phyloP scores from a whole-genome alignment of 768 basidiomycete genomes.

The Leccinellum luteum region DNA sequence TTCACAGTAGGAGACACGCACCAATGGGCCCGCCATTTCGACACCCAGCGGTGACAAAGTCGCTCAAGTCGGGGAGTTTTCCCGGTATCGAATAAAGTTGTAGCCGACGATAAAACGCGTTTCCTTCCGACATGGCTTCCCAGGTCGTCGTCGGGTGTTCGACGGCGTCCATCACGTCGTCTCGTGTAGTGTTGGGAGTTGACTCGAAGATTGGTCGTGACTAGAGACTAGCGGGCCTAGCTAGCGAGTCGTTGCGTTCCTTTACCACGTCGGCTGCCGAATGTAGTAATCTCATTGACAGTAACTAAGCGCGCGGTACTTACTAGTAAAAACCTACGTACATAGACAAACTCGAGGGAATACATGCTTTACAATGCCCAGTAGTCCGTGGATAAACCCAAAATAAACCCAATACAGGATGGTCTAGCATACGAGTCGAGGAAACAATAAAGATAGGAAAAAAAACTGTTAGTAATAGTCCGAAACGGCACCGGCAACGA shows the following conservation, averaged over 20 bases:
- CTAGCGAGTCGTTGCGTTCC: background rate
- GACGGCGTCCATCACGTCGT: conserved; percentile 29
- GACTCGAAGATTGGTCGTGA: background rate
- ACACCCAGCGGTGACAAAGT: conserved; percentile 80
- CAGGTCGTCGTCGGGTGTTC: conserved; percentile 82
- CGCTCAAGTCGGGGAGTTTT: conserved; percentile 72
- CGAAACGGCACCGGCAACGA: background rate
- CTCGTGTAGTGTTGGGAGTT: background rate
- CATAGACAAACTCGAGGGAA: background rate
- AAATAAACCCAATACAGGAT: background rate
- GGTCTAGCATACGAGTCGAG: conserved; percentile 2
- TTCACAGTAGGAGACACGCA: conserved; percentile 31
- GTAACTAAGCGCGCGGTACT: too few relatives aligned
- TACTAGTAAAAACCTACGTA: background rate
- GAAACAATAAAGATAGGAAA: conserved; percentile 1
- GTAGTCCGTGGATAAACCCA: background rate
- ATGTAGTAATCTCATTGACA: background rate
- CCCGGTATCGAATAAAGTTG: conserved; percentile 82
- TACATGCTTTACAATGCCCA: conserved; percentile 10
- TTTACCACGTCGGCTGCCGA: background rate
- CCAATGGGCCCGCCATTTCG: conserved; percentile 89
- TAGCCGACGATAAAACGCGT: conserved; percentile 83
- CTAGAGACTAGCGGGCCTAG: too few relatives aligned
- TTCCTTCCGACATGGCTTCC: conserved; percentile 88
- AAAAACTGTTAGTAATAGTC: background rate